These are phyloP conservation scores for Lecanicillium sp. DNA, from an alignment of 2,329 filamentous ascomycete species.

Conservation along the genomic window DNA sequence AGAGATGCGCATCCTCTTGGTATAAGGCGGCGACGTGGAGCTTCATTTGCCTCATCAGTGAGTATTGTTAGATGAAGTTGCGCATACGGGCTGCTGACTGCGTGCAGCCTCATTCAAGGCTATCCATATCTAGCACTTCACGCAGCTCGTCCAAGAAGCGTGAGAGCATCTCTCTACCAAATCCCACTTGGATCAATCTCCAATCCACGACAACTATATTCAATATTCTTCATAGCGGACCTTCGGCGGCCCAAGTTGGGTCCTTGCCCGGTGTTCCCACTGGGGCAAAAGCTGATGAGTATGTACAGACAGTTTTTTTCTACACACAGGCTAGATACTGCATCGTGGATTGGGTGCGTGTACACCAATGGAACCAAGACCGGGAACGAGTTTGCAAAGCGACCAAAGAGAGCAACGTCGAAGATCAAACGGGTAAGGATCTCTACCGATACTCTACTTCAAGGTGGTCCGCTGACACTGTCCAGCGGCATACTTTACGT, in stretches of 20 bases:
- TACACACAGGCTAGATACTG: constrained; percentile 7
- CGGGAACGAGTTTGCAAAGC: constrained; percentile 3
- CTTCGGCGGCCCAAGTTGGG: background rate
- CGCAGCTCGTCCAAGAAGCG: background rate
- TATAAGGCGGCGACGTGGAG: too few species aligned
- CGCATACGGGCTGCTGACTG: too few species aligned
- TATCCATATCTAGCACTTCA: background rate
- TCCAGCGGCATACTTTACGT: constrained; percentile 2
- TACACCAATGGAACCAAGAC: constrained; percentile 2
- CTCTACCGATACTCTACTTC: background rate
- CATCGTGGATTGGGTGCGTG: constrained; percentile 7
- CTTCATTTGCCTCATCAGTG: too few species aligned
- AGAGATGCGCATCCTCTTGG: too few species aligned
- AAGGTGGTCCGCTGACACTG: background rate
- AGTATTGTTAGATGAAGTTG: too few species aligned
- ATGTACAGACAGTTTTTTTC: constrained; percentile 2
- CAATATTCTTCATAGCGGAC: constrained; percentile 1
- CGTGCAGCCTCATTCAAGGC: too few species aligned
- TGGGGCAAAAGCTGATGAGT: background rate
- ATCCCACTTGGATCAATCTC: constrained; percentile 2
- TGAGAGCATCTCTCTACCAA: background rate
- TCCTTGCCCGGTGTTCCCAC: background rate
- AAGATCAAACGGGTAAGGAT: background rate
- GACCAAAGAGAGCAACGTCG: constrained; percentile 1
- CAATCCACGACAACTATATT: background rate